These are phyloP conservation scores for Myxozyma lipomycoides DNA, from an alignment of 805 yeast species.

Conservation along the genomic window DNA sequence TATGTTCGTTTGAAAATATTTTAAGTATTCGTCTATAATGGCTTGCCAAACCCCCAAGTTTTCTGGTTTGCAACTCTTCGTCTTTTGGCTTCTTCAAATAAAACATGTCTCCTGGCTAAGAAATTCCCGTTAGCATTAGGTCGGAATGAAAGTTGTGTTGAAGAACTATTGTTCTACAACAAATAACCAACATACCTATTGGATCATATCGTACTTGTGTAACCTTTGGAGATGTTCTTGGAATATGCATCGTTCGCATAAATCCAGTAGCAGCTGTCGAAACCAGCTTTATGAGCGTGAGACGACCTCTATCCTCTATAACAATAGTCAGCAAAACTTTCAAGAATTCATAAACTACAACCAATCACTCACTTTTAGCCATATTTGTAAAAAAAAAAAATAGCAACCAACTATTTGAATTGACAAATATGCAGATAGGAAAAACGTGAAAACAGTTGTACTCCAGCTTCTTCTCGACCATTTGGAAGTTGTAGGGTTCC, in stretches of 20 bases:
- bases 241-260: slow-evolving; percentile 72
- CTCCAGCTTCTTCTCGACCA: too few relatives aligned
- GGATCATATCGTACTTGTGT: slow-evolving; percentile 87
- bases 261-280: slow-evolving; percentile 91
- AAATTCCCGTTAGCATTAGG: too few relatives aligned
- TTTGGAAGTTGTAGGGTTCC: not conserved
- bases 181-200: slow-evolving; percentile 43
- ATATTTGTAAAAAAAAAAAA: too few relatives aligned
- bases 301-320: slow-evolving; percentile 63
- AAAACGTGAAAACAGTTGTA: too few relatives aligned
- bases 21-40: too few relatives aligned
- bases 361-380: not conserved
- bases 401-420: too few relatives aligned
- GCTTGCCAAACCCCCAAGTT: slow-evolving; percentile 25
- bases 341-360: not conserved
- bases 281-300: slow-evolving; percentile 76
- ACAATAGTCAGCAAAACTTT: not conserved
- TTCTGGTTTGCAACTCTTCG: slow-evolving; percentile 55
- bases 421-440: too few relatives aligned
- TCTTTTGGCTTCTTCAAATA: slow-evolving; percentile 83
- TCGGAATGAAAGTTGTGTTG: not conserved
- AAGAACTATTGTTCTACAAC: not conserved
- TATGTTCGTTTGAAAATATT: too few relatives aligned
- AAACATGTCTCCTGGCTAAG: slow-evolving; percentile 82
- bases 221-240: slow-evolving; percentile 74